Evolutionary conservation across 768 basidiomycete species (phyloP).

Genomic region (Suillus subluteus): DNA sequence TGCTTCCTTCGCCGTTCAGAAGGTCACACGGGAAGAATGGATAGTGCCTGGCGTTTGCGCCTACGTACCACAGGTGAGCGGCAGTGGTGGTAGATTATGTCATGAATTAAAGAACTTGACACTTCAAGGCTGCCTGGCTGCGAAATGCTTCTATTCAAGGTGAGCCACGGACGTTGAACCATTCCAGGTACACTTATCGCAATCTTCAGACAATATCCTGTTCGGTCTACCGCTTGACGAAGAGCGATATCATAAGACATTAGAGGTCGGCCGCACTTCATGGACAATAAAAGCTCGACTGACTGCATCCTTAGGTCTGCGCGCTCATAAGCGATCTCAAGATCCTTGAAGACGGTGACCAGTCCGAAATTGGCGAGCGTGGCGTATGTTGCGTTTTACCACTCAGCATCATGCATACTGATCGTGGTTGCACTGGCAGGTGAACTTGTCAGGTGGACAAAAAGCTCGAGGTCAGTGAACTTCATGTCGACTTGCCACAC

Average conservation of each 20-base stretch:
- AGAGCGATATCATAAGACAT: conserved; percentile 73
- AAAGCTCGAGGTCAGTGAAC: conserved; percentile 60
- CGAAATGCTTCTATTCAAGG: conserved; percentile 71
- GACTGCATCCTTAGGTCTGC: conserved; percentile 30
- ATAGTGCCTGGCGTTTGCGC: conserved; percentile 78
- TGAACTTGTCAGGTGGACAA: conserved; percentile 54
- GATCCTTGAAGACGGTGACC: conserved; percentile 87
- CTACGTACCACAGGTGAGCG: conserved; percentile 77
- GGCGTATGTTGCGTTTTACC: conserved; percentile 50
- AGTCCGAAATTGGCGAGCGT: conserved; percentile 86
- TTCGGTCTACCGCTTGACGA: conserved; percentile 78
- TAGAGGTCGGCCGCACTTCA: conserved; percentile 53
- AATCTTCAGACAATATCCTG: conserved; percentile 63
- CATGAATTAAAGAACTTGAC: conserved; percentile 37
- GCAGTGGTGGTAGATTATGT: conserved; percentile 33
- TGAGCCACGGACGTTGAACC: conserved; percentile 11
- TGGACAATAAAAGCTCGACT: background rate
- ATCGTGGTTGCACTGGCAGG: conserved; percentile 21
- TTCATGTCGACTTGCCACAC: background rate
- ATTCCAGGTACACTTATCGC: background rate
- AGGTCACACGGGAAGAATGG: conserved; percentile 65
- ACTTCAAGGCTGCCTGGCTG: conserved; percentile 61
- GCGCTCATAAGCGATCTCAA: conserved; percentile 76
- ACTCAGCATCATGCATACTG: background rate
- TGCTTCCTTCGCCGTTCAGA: conserved; percentile 54